Conservation (phyloP, 2,329 filamentous ascomycete genomes). For the Colletotrichum godetiae region DNA sequence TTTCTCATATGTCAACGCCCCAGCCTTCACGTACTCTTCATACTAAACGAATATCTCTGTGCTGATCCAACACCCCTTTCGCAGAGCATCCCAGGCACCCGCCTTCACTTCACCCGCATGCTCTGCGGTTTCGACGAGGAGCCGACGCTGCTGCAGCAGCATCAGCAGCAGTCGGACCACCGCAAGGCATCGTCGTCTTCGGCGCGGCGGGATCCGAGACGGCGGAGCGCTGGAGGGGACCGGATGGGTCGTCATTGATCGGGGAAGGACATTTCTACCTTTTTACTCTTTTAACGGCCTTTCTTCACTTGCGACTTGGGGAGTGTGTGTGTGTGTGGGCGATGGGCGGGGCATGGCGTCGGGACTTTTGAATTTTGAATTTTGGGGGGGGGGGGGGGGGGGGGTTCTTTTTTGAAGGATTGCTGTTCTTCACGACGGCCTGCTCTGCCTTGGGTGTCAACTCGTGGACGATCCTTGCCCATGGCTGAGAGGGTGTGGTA, state of each 20-base stretch:
- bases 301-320: no score
- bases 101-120: conserved; percentile 66
- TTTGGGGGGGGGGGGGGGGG: no score
- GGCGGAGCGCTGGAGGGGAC: conserved; percentile 37
- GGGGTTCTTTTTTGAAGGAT: background rate
- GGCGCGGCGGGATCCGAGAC: conserved; percentile 18
- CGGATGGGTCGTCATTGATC: conserved; percentile 24
- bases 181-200: conserved; percentile 24
- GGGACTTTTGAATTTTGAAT: background rate
- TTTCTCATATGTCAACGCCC: background rate
- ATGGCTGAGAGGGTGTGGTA: no score
- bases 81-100: conserved; percentile 66
- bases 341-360: background rate
- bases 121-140: conserved; percentile 62
- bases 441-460: background rate
- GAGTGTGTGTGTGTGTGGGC: no score
- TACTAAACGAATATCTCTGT: background rate
- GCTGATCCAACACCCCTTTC: background rate
- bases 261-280: background rate
- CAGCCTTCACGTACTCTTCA: background rate
- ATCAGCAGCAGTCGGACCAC: conserved; percentile 35
- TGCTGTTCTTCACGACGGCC: background rate
- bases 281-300: no score
- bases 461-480: background rate
- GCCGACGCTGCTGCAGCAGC: conserved; percentile 30